Evolutionary conservation across 2,329 filamentous ascomycete species (phyloP).

Genomic region (Ophiostoma piceae): DNA sequence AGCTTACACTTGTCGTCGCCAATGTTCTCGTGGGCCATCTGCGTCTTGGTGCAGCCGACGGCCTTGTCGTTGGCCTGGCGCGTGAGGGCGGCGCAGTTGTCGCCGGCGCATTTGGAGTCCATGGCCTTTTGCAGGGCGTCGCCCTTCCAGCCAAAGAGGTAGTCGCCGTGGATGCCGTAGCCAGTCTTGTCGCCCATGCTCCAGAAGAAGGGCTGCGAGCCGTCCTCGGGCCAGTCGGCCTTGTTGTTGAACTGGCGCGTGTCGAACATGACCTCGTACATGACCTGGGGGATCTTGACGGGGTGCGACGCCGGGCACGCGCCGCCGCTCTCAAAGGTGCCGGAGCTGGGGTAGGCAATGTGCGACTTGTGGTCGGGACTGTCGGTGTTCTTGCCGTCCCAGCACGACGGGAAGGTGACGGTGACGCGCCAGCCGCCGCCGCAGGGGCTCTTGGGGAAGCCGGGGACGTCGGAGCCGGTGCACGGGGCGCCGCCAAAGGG

Average conservation of each 20-base stretch:
- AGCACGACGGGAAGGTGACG: too few relatives aligned
- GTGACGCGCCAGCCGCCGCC: too few relatives aligned
- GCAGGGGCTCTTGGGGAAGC: too few relatives aligned
- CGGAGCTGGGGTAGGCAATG: slow-evolving; percentile 10
- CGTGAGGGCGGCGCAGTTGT: slow-evolving; percentile 28
- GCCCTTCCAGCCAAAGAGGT: slow-evolving; percentile 30
- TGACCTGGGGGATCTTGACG: slow-evolving; percentile 29
- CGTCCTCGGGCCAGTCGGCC: slow-evolving; percentile 36
- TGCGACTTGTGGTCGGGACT: too few relatives aligned
- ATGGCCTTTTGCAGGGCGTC: slow-evolving; percentile 28
- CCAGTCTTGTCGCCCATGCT: slow-evolving; percentile 29
- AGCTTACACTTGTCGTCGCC: slow-evolving; percentile 27
- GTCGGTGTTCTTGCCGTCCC: too few relatives aligned
- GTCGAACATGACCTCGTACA: slow-evolving; percentile 29
- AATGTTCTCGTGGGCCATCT: slow-evolving; percentile 28
- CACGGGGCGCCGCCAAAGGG: slow-evolving; percentile 27
- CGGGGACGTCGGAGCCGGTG: too few relatives aligned
- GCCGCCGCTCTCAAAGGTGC: slow-evolving; percentile 29
- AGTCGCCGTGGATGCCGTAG: slow-evolving; percentile 29
- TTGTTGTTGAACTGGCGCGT: slow-evolving; percentile 34
- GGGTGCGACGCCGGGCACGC: slow-evolving; percentile 28
- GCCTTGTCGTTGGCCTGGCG: slow-evolving; percentile 28
- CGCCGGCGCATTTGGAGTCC: slow-evolving; percentile 29
- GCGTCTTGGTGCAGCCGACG: slow-evolving; percentile 27
- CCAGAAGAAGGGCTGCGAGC: slow-evolving; percentile 33